Percentiles rank a stretch among this genome's conserved stretches.
These are phyloP conservation scores for Colletotrichum lupini DNA, from an alignment of 2,329 filamentous ascomycete species.

Conservation along the genomic window DNA sequence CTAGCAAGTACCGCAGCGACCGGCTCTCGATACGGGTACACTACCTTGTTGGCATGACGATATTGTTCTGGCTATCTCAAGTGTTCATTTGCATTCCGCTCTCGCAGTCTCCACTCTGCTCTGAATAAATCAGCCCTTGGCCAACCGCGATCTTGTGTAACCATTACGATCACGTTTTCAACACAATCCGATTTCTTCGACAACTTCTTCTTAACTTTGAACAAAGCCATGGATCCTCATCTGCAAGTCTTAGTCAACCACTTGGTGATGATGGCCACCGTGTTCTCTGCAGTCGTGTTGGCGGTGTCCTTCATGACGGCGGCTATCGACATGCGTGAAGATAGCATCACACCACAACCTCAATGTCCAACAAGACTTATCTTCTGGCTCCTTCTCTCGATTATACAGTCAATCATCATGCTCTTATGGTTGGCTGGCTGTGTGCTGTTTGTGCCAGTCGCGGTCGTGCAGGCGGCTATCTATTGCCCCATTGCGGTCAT, in stretches of 20 bases:
- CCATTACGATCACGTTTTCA: background rate
- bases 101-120: background rate
- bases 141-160: background rate
- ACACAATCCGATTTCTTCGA: background rate
- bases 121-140: background rate
- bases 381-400: background rate
- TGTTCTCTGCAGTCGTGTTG: background rate
- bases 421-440: background rate
- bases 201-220: background rate
- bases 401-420: background rate
- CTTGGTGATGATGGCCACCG: background rate
- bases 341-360: background rate
- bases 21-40: background rate
- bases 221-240: background rate
- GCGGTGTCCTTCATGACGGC: background rate
- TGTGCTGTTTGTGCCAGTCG: background rate
- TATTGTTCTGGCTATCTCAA: background rate
- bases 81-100: background rate
- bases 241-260: background rate
- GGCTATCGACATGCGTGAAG: background rate
- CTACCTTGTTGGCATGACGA: background rate
- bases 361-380: background rate
- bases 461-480: background rate
- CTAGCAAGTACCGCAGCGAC: background rate
- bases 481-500: background rate